A percentile compares a stretch with the other conserved stretches of the same genome.
Evolutionary conservation across 805 yeast species (phyloP).

Genomic region (Saccharomycopsis selenospora): DNA sequence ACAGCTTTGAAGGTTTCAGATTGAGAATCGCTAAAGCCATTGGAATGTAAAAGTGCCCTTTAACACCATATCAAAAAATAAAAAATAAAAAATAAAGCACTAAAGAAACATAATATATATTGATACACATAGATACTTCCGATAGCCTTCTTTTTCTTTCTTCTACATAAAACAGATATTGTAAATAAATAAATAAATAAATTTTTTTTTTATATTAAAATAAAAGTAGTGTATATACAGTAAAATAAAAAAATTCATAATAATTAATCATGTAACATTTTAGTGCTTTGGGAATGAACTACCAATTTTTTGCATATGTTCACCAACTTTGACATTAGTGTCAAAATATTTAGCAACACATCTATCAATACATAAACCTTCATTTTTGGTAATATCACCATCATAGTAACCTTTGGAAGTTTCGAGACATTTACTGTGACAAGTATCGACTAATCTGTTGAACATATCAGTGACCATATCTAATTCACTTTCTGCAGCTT

Average conservation of each 20-base stretch:
- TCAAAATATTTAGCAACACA: slow-evolving; percentile 94
- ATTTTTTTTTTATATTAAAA: too few species aligned
- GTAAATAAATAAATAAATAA: too few species aligned
- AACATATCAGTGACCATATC: slow-evolving; percentile 98
- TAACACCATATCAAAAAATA: too few species aligned
- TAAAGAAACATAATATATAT: too few species aligned
- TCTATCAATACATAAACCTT: slow-evolving; percentile 85
- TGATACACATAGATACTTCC: too few species aligned
- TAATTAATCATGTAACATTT: too few species aligned
- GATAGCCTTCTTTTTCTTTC: too few species aligned
- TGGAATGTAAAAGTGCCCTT: slow-evolving; percentile 42
- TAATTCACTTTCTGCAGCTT: slow-evolving; percentile 93
- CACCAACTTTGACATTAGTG: slow-evolving; percentile 91
- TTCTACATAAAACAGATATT: too few species aligned
- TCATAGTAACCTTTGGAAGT: slow-evolving; percentile 48
- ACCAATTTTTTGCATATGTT: slow-evolving; percentile 52
- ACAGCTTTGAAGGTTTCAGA: slow-evolving; percentile 71
- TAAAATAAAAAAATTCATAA: too few species aligned
- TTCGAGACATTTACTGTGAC: slow-evolving; percentile 80
- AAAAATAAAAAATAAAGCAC: too few species aligned
- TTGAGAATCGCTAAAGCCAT: slow-evolving; percentile 60
- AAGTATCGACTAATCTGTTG: slow-evolving; percentile 82
- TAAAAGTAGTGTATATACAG: too few species aligned
- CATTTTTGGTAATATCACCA: slow-evolving; percentile 70
- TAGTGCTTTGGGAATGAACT: slow-evolving; percentile 12